These are phyloP conservation scores for Vitis amurensis DNA, from an alignment of 164 flowering plant genomes.

Conservation along the genomic window DNA sequence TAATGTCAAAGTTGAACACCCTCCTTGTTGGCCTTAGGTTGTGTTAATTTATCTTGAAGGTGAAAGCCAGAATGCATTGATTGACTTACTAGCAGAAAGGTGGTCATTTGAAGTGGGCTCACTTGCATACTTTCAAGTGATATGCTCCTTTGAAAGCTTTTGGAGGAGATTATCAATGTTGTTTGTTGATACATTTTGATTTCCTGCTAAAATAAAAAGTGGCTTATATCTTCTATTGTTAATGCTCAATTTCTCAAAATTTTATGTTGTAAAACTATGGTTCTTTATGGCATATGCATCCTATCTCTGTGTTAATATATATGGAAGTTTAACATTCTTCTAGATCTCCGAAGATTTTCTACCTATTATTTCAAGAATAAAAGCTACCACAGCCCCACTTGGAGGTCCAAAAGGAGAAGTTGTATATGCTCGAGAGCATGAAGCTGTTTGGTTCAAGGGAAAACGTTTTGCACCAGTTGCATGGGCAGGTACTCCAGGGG, in stretches of 20 bases:
- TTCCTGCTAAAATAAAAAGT: no score
- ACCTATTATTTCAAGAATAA: conserved; percentile 77
- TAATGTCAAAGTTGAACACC: no score
- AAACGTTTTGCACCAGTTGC: conserved; percentile 76
- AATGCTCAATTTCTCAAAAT: background rate
- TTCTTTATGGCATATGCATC: background rate
- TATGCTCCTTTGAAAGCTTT: no score
- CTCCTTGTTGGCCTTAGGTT: no score
- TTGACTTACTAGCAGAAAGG: no score
- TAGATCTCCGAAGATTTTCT: conserved; percentile 88
- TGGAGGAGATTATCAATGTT: no score
- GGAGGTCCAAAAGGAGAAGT: conserved; percentile 96
- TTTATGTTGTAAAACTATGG: background rate
- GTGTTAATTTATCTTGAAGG: no score
- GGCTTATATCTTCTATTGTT: background rate
- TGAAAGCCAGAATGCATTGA: no score
- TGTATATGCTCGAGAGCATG: conserved; percentile 84
- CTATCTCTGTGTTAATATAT: background rate
- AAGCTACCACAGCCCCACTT: conserved; percentile 70
- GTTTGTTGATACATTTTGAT: no score
- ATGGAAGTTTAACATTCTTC: conserved; percentile 1
- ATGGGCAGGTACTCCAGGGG: conserved; percentile 88
- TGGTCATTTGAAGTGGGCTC: no score
- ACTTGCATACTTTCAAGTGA: no score
- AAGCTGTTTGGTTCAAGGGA: conserved; percentile 97